phyloP scores from a whole-genome alignment of 2,329 filamentous ascomycete genomes.

The Myriosclerotinia curreyana region DNA sequence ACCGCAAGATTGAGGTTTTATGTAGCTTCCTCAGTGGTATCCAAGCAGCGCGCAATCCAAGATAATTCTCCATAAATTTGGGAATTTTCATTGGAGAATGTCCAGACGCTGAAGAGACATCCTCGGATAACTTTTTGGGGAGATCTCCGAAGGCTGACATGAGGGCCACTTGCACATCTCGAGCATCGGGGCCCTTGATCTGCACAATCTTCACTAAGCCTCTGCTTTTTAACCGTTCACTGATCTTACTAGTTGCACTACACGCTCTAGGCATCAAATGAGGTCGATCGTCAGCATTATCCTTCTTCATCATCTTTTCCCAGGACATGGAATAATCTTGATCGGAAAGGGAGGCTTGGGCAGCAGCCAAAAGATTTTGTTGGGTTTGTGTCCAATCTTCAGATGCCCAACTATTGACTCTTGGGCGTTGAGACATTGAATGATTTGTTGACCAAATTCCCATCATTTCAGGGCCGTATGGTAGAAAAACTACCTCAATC shows the following conservation, averaged over 20 bases:
- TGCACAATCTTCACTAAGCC: conserved; percentile 65
- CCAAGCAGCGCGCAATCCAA: conserved; percentile 63
- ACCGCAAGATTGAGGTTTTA: conserved; percentile 69
- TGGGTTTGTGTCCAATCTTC: conserved; percentile 48
- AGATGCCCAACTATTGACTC: conserved; percentile 41
- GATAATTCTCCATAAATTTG: conserved; percentile 29
- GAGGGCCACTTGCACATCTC: conserved; percentile 64
- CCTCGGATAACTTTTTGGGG: conserved; percentile 42
- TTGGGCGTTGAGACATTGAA: conserved; percentile 39
- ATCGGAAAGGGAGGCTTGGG: conserved; percentile 33
- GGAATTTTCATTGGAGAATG: conserved; percentile 30
- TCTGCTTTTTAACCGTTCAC: conserved; percentile 70
- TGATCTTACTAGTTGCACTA: conserved; percentile 58
- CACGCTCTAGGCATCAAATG: conserved; percentile 59
- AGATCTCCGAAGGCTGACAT: conserved; percentile 59
- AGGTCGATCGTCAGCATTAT: neutral
- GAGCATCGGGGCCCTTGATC: conserved; percentile 61
- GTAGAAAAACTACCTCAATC: conserved; percentile 72
- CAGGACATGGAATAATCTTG: conserved; percentile 33
- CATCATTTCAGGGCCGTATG: conserved; percentile 57
- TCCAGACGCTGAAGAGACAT: conserved; percentile 28
- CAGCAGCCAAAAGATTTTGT: conserved; percentile 32
- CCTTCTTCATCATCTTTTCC: conserved; percentile 25
- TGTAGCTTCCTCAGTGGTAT: conserved; percentile 75
- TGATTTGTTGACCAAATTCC: conserved; percentile 52